phyloP scores from a whole-genome alignment of 2,329 filamentous ascomycete genomes.

The Fusarium paranaense region DNA sequence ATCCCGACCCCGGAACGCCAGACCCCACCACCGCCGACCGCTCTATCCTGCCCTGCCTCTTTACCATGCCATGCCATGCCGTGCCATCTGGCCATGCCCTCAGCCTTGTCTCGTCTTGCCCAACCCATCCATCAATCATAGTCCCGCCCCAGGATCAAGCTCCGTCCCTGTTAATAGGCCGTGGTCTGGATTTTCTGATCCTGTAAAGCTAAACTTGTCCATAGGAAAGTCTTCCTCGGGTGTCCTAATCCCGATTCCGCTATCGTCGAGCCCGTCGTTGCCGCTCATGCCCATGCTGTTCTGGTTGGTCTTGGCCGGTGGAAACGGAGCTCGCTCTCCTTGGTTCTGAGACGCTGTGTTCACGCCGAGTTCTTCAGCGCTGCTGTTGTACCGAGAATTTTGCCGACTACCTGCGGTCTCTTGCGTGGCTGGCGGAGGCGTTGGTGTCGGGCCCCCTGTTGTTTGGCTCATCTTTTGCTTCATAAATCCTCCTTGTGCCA shows the following conservation, averaged over 20 bases:
- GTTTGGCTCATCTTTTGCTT: constrained; percentile 60
- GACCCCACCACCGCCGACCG: constrained; percentile 11
- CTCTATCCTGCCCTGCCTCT: background rate
- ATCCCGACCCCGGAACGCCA: constrained; percentile 41
- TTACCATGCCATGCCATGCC: background rate
- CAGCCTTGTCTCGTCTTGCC: background rate
- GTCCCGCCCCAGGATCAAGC: constrained; percentile 35
- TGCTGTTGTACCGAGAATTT: constrained; percentile 56
- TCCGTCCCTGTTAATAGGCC: constrained; percentile 49
- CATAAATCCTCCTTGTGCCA: constrained; percentile 91
- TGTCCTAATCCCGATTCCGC: constrained; percentile 78
- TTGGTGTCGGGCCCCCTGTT: constrained; percentile 36
- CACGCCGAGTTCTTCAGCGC: constrained; percentile 59
- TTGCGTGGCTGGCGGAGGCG: constrained; percentile 52
- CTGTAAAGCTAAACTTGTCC: constrained; percentile 66
- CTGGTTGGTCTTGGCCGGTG: constrained; percentile 57
- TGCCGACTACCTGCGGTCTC: constrained; percentile 48
- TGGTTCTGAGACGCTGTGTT: constrained; percentile 61
- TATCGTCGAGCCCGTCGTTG: constrained; percentile 72
- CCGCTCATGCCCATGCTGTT: constrained; percentile 52
- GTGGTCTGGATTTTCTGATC: constrained; percentile 51
- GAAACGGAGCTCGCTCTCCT: constrained; percentile 63
- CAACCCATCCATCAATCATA: constrained; percentile 23
- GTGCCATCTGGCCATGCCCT: background rate
- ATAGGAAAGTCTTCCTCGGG: constrained; percentile 73